Evolutionary conservation across 352 stramenopile species (phyloP).

Genomic region (Globisporangium spiculum): DNA sequence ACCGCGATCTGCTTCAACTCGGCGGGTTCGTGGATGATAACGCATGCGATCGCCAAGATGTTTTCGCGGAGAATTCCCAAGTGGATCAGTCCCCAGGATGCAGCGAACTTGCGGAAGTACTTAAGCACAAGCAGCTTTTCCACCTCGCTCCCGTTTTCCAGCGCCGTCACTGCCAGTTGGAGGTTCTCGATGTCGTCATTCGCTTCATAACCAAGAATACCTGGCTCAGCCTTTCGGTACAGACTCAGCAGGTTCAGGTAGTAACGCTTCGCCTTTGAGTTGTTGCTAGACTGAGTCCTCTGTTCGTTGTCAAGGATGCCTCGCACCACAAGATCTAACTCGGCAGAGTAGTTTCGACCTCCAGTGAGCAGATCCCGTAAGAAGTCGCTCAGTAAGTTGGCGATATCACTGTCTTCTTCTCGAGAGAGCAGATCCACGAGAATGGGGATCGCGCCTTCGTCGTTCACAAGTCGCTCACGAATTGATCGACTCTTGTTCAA

Average conservation of each 20-base stretch:
- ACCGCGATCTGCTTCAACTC: neutral
- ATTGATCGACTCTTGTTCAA: conserved; percentile 10
- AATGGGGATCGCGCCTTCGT: conserved; percentile 1
- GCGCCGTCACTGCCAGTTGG: neutral
- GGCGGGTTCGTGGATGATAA: neutral
- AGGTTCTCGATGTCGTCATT: conserved; percentile 1
- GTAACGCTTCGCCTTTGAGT: neutral
- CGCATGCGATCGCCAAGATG: neutral
- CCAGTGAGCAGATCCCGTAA: neutral
- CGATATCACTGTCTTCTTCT: conserved; percentile 1
- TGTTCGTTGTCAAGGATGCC: conserved; percentile 8
- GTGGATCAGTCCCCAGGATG: neutral
- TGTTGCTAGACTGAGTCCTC: neutral
- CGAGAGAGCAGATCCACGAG: conserved; percentile 2
- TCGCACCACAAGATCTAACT: conserved; percentile 9
- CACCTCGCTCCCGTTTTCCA: conserved; percentile 3
- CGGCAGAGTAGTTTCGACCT: neutral
- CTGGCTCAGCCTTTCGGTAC: neutral
- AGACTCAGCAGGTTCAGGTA: conserved; percentile 1
- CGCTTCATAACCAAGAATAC: neutral
- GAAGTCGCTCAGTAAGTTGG: conserved; percentile 5
- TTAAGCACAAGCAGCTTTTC: conserved; percentile 1
- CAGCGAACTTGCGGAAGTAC: neutral
- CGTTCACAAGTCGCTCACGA: conserved; percentile 4
- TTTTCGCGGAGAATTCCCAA: neutral